Evolutionary conservation across 2,329 filamentous ascomycete species (phyloP), one percentile per base, ranked within the genome.

Genomic region (Epichloe sibirici): DNA sequence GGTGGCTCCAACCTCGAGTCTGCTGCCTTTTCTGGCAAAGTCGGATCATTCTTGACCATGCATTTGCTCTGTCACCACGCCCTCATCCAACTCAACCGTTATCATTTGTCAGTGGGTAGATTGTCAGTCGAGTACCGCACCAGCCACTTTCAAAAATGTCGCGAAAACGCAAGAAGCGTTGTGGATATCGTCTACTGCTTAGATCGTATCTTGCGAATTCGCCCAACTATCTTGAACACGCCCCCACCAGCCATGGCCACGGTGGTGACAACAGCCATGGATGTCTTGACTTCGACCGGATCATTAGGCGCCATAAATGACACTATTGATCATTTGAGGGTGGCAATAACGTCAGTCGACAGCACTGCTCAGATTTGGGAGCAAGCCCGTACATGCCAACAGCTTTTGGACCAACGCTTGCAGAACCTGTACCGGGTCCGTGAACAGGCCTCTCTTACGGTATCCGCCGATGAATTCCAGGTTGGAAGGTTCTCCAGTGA

Each of bases 1-100:
- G 77, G 72, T 3, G 63, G 72, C 4, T 67, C 73, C 51, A 86
- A 85, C 53, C 68, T 87, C 13, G 74, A 80, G 45, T 69, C 71
- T 34, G 78, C 76, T 43, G 73, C 79, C 6, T 66, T 73, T 34
- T 75, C 76, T 28, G 78, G 68, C 15, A 66, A 76, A 57, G 70
- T 76, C 2, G 81, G 81, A 5, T 74, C 75, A 0, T 83, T 83
- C 61, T 67, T 86, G 51, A 78, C 76, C 1, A 77, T 86, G 65
- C 83, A 88, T 63, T 69, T 84, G 31, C 69, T 86, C n/a, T 84
- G 84, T 62, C 77, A 85, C 62, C 75, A 79, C 46, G 74, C 81
- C 0, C 66, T 81, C 59, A 77, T 86, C 66, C 81, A 82, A 57
- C 70, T 87, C 34, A 83, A 85, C 58, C 77, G 85, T 40, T 78